These are phyloP conservation scores for Elsinoe fawcettii DNA, from an alignment of 2,329 filamentous ascomycete genomes.

Conservation along the genomic window DNA sequence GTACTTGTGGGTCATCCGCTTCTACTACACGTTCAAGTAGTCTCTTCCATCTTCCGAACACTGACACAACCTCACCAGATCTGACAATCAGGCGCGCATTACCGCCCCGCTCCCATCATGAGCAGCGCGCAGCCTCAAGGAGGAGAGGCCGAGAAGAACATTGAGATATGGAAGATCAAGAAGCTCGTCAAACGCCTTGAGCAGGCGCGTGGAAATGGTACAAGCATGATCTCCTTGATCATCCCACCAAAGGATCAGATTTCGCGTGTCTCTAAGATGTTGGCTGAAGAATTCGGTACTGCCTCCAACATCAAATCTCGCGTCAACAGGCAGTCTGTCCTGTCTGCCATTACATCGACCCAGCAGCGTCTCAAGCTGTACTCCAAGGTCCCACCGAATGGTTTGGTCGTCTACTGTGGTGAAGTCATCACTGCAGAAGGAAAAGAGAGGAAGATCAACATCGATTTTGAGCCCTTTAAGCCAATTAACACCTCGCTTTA, in stretches of 20 bases:
- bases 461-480: slow-evolving; percentile 99
- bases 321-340: slow-evolving; percentile 94
- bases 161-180: slow-evolving; percentile 95
- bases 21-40: not conserved
- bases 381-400: slow-evolving; percentile 97
- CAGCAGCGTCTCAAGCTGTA: slow-evolving; percentile 99
- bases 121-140: slow-evolving; percentile 67
- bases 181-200: slow-evolving; percentile 99
- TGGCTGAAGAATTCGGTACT: slow-evolving; percentile 85
- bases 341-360: slow-evolving; percentile 97
- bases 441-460: slow-evolving; percentile 99
- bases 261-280: slow-evolving; percentile 94
- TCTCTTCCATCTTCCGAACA: not conserved
- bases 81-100: slow-evolving; percentile 16
- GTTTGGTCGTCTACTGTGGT: slow-evolving; percentile 96
- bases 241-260: slow-evolving; percentile 99
- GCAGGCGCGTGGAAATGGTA: slow-evolving; percentile 94
- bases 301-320: slow-evolving; percentile 99
- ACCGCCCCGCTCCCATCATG: slow-evolving; percentile 53
- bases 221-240: slow-evolving; percentile 98
- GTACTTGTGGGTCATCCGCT: not conserved
- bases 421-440: slow-evolving; percentile 99
- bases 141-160: slow-evolving; percentile 97
- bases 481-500: slow-evolving; percentile 99
- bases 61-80: slow-evolving; percentile 8